Conservation (phyloP, 1,284 basidiomycete species). For the Schizophyllum commune region DNA sequence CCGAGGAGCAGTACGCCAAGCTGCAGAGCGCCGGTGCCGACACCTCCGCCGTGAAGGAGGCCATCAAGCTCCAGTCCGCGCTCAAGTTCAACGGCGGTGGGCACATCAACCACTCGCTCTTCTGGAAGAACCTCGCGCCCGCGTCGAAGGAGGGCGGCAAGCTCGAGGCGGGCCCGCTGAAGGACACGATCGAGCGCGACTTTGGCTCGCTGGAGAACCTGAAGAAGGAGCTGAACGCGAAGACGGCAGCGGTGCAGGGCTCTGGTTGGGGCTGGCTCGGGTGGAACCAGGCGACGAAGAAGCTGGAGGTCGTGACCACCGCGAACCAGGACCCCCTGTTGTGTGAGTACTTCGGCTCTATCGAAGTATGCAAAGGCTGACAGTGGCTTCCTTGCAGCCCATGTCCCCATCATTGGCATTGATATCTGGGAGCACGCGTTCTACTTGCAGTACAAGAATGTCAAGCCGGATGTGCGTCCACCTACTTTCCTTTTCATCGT, state of each 20-base stretch:
- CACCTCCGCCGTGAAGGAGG: conserved; percentile 54
- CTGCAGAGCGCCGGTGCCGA: conserved; percentile 21
- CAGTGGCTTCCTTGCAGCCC: conserved; percentile 34
- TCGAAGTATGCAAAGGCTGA: not conserved
- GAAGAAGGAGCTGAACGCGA: conserved; percentile 79
- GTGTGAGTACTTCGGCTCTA: conserved; percentile 29
- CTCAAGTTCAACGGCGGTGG: conserved; percentile 92
- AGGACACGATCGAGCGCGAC: conserved; percentile 73
- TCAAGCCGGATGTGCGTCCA: conserved; percentile 76
- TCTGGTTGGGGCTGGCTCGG: conserved; percentile 99
- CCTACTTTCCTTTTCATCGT: not conserved
- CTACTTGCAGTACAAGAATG: conserved; percentile 82
- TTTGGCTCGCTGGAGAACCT: conserved; percentile 85
- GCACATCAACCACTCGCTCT: conserved; percentile 89
- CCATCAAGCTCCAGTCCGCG: conserved; percentile 80
- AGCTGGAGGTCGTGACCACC: conserved; percentile 86
- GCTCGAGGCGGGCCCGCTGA: conserved; percentile 67
- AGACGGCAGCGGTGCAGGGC: conserved; percentile 92
- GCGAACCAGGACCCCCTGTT: conserved; percentile 96
- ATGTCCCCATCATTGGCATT: conserved; percentile 89
- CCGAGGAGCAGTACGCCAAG: conserved; percentile 78
- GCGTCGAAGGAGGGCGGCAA: conserved; percentile 56
- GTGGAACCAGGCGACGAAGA: conserved; percentile 62
- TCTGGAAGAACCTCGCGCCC: conserved; percentile 94
- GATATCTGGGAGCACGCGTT: conserved; percentile 93